These are phyloP conservation scores for Coleophoma crateriformis DNA, from an alignment of 2,329 filamentous ascomycete genomes.

Conservation along the genomic window DNA sequence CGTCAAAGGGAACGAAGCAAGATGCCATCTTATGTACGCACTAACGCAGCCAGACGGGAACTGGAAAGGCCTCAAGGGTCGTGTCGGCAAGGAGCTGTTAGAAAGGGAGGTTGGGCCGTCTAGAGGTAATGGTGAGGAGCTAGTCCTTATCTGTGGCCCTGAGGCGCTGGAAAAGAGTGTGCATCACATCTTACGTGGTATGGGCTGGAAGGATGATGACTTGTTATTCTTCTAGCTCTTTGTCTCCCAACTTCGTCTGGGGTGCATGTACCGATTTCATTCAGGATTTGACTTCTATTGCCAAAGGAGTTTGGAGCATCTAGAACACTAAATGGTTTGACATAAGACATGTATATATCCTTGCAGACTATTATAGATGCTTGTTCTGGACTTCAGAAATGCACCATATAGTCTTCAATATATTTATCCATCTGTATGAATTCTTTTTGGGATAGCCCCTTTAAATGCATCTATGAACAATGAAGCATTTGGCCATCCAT, in stretches of 20 bases:
- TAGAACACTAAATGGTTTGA: no score
- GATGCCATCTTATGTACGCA: slow-evolving; percentile 62
- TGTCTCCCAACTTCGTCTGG: background rate
- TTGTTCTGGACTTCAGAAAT: no score
- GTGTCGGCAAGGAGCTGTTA: slow-evolving; percentile 60
- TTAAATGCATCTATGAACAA: no score
- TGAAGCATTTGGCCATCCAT: background rate
- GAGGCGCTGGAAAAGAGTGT: slow-evolving; percentile 66
- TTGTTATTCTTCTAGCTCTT: slow-evolving; percentile 63
- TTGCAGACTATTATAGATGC: no score
- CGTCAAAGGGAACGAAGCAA: slow-evolving; percentile 43
- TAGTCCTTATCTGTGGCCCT: slow-evolving; percentile 79
- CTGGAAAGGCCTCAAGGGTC: slow-evolving; percentile 66
- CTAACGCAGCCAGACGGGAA: slow-evolving; percentile 56
- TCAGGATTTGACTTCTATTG: no score
- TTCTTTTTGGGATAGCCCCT: no score
- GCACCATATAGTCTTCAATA: no score
- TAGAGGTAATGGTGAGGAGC: slow-evolving; percentile 34
- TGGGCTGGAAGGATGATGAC: slow-evolving; percentile 70
- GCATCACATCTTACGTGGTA: slow-evolving; percentile 45
- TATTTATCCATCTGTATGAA: no score
- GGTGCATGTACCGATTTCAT: no score
- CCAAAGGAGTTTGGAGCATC: no score
- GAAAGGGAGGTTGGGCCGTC: slow-evolving; percentile 48
- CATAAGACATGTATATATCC: no score